Evolutionary conservation across 2,329 filamentous ascomycete species (phyloP).

Genomic region (Beauveria asiatica): DNA sequence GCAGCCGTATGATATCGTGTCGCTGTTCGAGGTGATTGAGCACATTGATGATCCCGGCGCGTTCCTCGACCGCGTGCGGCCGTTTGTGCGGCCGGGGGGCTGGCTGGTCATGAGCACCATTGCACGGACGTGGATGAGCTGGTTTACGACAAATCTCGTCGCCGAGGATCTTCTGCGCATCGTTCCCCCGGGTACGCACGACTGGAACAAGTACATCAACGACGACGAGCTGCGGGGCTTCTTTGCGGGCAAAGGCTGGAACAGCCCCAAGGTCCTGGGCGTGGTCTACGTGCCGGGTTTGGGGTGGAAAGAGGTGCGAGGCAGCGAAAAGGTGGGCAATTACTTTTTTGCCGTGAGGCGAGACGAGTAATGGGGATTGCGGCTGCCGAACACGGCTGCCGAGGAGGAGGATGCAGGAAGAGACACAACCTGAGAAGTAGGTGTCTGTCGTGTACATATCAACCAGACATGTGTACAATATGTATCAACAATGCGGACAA

Average conservation of each 20-base stretch:
- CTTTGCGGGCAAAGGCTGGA: constrained; percentile 50
- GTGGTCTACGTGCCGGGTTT: constrained; percentile 84
- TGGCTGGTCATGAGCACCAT: constrained; percentile 94
- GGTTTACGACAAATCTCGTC: constrained; percentile 84
- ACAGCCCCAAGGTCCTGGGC: constrained; percentile 57
- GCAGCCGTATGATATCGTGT: constrained; percentile 67
- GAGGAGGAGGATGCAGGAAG: neutral
- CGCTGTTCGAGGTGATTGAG: constrained; percentile 90
- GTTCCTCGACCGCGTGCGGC: constrained; percentile 63
- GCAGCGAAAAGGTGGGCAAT: constrained; percentile 82
- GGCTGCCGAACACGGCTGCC: neutral
- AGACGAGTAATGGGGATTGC: constrained; percentile 13
- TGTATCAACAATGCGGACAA: neutral
- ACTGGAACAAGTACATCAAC: constrained; percentile 95
- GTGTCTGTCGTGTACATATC: neutral
- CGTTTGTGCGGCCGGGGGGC: constrained; percentile 78
- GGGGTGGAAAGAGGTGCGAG: constrained; percentile 77
- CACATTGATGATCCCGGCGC: constrained; percentile 70
- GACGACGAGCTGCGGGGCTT: constrained; percentile 61
- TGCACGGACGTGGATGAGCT: constrained; percentile 78
- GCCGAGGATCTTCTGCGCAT: constrained; percentile 83
- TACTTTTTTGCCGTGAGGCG: constrained; percentile 85
- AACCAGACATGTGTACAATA: neutral
- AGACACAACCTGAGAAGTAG: no score
- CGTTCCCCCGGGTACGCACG: constrained; percentile 87